Conservation (phyloP, 2,329 filamentous ascomycete species). For the Pestalotiopsis fici region DNA sequence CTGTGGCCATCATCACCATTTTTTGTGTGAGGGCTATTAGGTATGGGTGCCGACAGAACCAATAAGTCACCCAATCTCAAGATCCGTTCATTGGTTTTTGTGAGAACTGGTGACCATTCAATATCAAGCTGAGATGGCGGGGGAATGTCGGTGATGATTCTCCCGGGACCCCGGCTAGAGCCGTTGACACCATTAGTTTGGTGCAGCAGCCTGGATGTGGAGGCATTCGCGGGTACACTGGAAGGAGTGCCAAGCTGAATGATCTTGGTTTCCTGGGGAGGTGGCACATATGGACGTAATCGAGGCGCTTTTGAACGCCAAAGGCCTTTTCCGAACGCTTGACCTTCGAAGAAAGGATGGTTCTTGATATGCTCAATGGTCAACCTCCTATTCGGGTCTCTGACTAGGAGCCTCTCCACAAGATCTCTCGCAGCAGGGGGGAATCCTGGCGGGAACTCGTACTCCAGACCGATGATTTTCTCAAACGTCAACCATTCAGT, state of each 20-base stretch:
- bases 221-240: slow-evolving; percentile 26
- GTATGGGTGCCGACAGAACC: slow-evolving; percentile 77
- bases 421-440: slow-evolving; percentile 84
- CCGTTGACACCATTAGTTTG: slow-evolving; percentile 44
- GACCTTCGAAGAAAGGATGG: slow-evolving; percentile 90
- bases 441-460: slow-evolving; percentile 89
- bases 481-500: slow-evolving; percentile 98
- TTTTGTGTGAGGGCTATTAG: slow-evolving; percentile 67
- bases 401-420: slow-evolving; percentile 84
- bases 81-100: slow-evolving; percentile 88
- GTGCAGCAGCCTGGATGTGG: slow-evolving; percentile 27
- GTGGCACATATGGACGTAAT: slow-evolving; percentile 80
- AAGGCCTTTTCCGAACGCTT: slow-evolving; percentile 78
- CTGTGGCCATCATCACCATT: slow-evolving; percentile 76
- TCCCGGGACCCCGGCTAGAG: slow-evolving; percentile 63
- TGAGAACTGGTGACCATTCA: slow-evolving; percentile 96
- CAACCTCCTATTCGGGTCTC: slow-evolving; percentile 81
- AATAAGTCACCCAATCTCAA: slow-evolving; percentile 89
- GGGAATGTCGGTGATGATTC: slow-evolving; percentile 91
- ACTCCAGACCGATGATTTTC: slow-evolving; percentile 93
- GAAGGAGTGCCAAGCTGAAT: slow-evolving; percentile 70
- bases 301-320: slow-evolving; percentile 92
- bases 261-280: slow-evolving; percentile 69
- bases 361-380: slow-evolving; percentile 97
- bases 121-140: slow-evolving; percentile 97